Base-by-base conservation (phyloP, 2,329 filamentous ascomycete genomes). In the Pestalotiopsis sp. region DNA sequence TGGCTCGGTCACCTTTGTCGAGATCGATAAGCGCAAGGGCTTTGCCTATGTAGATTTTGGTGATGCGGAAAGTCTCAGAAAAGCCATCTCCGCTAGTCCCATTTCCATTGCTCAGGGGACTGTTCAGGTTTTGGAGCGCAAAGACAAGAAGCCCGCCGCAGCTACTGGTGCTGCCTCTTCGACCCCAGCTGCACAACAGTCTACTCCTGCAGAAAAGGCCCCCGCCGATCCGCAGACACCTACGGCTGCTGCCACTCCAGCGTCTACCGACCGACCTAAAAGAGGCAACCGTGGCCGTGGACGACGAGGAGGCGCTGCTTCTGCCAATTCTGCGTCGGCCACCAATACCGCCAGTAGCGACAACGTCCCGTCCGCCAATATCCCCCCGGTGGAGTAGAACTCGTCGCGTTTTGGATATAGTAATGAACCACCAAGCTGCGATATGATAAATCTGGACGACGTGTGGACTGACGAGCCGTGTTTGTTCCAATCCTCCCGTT, bases 21-120 rank as follows among this genome's bases (percentile, higher is more conserved):
- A 98, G 75, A 95, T 98, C 67, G 95, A 98, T 78, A 95, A 94
- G 79, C 92, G 95, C 75, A 98, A 98, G 79, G 94, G 94, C 0
- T 97, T 97, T 75, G 95, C 94, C 2, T 97, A 98, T 78, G 91
- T 97, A 52, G 93, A 97, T 71, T 98, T 98, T 81, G 87, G 88
- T 11, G 90, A 94, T 25, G 86, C 91, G 0, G 89, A 91, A 9
- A 86, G 88, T 11, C 84, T 98, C 31, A 88, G 89, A 74, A 94
- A 93, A 75, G 95, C 95, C 4, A 90, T 97, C 76, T 87, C 90
- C 17, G 93, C 92, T 13, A 97, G 94, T 76, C 93, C 93, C 0
- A 87, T 98, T 38, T 84, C 91, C 23, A 91, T 98, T 12, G 95
- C 92, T 0, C 92, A 97, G 77, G 94, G 93, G 6, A 91, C 91